These are phyloP conservation scores for Rhodotorula sp. DNA, from an alignment of 1,284 basidiomycete species.

Conservation along the genomic window DNA sequence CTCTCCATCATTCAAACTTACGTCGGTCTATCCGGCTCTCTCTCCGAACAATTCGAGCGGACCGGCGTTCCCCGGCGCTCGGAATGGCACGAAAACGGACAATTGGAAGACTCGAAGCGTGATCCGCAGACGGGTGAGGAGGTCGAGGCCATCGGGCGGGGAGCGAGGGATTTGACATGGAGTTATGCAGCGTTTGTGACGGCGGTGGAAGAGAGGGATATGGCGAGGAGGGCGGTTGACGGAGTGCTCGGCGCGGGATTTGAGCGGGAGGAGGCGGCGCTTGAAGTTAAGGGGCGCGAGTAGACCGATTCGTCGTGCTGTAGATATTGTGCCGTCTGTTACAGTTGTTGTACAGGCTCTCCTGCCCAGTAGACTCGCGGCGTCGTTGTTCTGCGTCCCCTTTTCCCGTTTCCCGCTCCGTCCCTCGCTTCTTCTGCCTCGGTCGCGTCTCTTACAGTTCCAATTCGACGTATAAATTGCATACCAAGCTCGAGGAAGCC, in stretches of 20 bases:
- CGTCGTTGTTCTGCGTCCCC: too few species aligned
- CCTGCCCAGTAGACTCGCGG: too few species aligned
- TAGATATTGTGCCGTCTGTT: not conserved
- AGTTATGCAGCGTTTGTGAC: conserved; percentile 49
- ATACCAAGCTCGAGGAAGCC: too few species aligned
- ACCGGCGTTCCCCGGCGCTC: not conserved
- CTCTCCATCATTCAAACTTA: conserved; percentile 22
- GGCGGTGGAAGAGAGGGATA: conserved; percentile 5
- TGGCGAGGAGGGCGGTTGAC: conserved; percentile 1
- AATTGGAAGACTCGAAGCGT: conserved; percentile 19
- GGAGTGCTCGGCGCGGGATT: not conserved
- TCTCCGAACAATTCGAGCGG: conserved; percentile 24
- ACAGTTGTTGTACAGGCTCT: too few species aligned
- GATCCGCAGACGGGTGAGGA: conserved; percentile 2
- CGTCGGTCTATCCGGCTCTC: conserved; percentile 12
- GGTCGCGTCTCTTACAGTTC: too few species aligned
- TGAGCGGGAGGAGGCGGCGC: too few species aligned
- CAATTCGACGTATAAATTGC: too few species aligned
- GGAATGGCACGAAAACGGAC: conserved; percentile 17
- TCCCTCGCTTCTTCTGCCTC: too few species aligned
- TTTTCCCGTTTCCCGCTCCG: too few species aligned
- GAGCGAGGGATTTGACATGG: conserved; percentile 53
- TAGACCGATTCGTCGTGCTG: not conserved
- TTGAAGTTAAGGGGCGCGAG: not conserved
- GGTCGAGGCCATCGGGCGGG: conserved; percentile 34